Evolutionary conservation across 176 grass and related monocot genomes (phyloP), one percentile per base, ranked within the genome.

Genomic region (Areca catechu): DNA sequence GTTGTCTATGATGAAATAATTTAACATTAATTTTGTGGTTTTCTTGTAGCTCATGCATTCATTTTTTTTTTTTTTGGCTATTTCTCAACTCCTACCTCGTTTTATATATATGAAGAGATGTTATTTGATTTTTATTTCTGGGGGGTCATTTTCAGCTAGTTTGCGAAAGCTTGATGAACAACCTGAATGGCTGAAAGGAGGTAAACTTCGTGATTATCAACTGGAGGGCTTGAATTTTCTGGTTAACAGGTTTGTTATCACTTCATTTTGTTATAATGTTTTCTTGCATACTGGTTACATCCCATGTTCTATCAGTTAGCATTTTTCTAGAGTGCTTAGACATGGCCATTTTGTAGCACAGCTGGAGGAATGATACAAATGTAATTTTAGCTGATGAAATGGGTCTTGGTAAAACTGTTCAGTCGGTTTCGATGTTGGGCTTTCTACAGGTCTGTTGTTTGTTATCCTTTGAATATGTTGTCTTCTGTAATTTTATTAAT

Each of bases 381-480:
- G 93, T 98, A 63, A 98, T 98, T 79, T 81, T 98, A 72, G 93
- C 93, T 85, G 93, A 98, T 92, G 93, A 98, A 81, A 98, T 98
- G 93, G 93, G 93, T 73, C 81, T 98, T 51, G 93, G 93, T 30
- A 98, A 98, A 91, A 98, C 93, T 48, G 83, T 98, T 62, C 93
- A 98, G 72, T 89, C 93, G 6, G 81, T 98, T 77, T 98, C 93
- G 51, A 98, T 98, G 86, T 66, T 98, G 64, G 93, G 93, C 43
- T 95, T 95, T 58, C 76, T 95, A 71, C 82, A 95, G 51, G 90
- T 95, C 81, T 54, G 24, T 61, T 50, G 10, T 27, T 18, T 67
- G 52, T 63, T 49, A 51, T 58, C 15, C 53, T 57, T 25, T 51
- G 24, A 24, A 27, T 61, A 21, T 37, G 55, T 48, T 55, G 43